Evolutionary conservation across 139 green algal species (phyloP).

Genomic region (Coelastrella sp.): DNA sequence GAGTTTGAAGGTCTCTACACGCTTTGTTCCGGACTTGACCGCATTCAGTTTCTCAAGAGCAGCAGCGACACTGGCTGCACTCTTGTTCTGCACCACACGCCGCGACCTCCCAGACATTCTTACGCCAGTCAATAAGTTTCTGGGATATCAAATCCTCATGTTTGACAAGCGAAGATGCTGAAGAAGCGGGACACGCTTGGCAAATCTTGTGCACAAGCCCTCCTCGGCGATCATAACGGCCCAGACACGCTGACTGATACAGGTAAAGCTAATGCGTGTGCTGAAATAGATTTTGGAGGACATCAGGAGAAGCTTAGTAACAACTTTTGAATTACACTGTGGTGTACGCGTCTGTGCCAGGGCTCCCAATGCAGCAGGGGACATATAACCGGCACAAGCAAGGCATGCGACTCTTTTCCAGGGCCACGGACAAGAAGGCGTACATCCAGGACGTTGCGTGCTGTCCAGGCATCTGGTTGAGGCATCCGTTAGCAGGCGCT

Average conservation of each 20-base stretch:
- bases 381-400: too few species aligned
- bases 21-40: conserved; percentile 61
- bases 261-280: neutral
- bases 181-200: neutral
- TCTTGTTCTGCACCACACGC: conserved; percentile 28
- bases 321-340: neutral
- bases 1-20: conserved; percentile 75
- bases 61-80: conserved; percentile 12
- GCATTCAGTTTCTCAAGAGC: conserved; percentile 60
- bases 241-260: too few species aligned
- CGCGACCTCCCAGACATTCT: conserved; percentile 45
- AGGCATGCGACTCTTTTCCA: too few species aligned
- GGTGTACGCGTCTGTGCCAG: neutral
- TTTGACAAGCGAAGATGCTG: neutral
- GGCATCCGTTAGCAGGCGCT: too few species aligned
- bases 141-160: neutral
- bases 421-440: too few species aligned
- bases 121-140: neutral
- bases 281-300: neutral
- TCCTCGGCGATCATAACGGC: too few species aligned
- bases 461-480: too few species aligned
- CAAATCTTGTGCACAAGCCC: neutral
- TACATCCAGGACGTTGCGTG: too few species aligned
- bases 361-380: neutral
- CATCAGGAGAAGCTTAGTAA: neutral